Evolutionary conservation across 1,139 yeast species (phyloP).

Genomic region (Candida sp.): DNA sequence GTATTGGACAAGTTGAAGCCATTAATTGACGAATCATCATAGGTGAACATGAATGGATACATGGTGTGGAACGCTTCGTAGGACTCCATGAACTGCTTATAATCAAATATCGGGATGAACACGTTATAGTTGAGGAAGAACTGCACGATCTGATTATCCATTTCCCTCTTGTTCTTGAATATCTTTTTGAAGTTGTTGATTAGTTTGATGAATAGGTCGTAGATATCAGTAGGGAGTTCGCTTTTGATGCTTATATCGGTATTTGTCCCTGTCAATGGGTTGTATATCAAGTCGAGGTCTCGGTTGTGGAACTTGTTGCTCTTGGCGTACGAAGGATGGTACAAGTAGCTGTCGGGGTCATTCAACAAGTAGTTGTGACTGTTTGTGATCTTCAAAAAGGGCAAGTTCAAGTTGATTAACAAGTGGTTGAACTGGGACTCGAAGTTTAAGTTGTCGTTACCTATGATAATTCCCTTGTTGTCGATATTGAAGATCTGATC

Average conservation of each 20-base stretch:
- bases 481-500: constrained; percentile 54
- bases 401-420: constrained; percentile 47
- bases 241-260: constrained; percentile 15
- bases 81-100: constrained; percentile 56
- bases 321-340: constrained; percentile 45
- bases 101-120: constrained; percentile 66
- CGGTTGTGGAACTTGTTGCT: constrained; percentile 44
- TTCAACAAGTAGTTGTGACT: constrained; percentile 49
- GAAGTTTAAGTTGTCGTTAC: constrained; percentile 52
- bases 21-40: constrained; percentile 53
- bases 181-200: constrained; percentile 51
- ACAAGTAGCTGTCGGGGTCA: constrained; percentile 49
- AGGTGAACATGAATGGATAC: constrained; percentile 56
- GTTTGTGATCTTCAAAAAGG: constrained; percentile 50
- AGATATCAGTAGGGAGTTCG: constrained; percentile 45
- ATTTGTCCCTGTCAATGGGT: constrained; percentile 41
- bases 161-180: constrained; percentile 45
- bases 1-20: constrained; percentile 51
- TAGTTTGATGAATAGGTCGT: constrained; percentile 49
- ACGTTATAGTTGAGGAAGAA: constrained; percentile 61
- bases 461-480: constrained; percentile 49
- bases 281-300: constrained; percentile 46
- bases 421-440: constrained; percentile 54
- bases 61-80: constrained; percentile 62
- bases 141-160: constrained; percentile 57